Conservation (phyloP, 352 stramenopile species). For the Pythium volutum region DNA sequence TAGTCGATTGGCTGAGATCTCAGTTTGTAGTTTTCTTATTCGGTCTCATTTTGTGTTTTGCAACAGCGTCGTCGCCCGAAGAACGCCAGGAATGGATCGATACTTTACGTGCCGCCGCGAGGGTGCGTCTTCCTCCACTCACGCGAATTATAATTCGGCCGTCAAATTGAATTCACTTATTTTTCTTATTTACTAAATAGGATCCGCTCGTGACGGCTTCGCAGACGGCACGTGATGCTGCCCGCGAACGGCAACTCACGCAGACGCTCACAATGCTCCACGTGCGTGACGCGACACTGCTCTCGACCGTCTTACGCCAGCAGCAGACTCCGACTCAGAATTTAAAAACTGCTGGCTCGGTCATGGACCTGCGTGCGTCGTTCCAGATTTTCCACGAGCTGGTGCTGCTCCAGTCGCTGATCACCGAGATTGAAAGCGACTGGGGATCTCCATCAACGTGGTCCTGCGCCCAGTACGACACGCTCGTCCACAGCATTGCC, state of each 20-base stretch:
- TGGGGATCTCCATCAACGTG: conserved; percentile 52
- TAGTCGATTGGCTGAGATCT: not conserved
- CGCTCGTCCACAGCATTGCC: conserved; percentile 54
- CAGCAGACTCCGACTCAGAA: not conserved
- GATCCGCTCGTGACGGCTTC: not conserved
- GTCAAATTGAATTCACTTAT: not conserved
- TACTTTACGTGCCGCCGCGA: conserved; percentile 42
- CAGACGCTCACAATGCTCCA: conserved; percentile 26
- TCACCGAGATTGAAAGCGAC: conserved; percentile 35
- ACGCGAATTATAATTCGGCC: not conserved
- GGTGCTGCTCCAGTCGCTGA: conserved; percentile 54
- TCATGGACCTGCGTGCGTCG: conserved; percentile 48
- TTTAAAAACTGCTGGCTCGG: conserved; percentile 12
- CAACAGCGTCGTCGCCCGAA: conserved; percentile 37
- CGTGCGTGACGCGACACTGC: conserved; percentile 30
- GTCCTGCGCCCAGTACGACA: conserved; percentile 53
- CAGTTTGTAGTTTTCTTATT: conserved; percentile 2
- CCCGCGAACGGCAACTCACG: conserved; percentile 49
- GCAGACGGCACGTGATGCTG: conserved; percentile 28
- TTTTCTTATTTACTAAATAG: not conserved
- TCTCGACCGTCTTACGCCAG: conserved; percentile 24
- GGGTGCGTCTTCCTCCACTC: conserved; percentile 28
- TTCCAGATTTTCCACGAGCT: conserved; percentile 76
- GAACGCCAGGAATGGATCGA: conserved; percentile 69
- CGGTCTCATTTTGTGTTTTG: not conserved